These are phyloP conservation scores for Rhodamnia argentea DNA, from an alignment of 345 rosid species.

Conservation along the genomic window DNA sequence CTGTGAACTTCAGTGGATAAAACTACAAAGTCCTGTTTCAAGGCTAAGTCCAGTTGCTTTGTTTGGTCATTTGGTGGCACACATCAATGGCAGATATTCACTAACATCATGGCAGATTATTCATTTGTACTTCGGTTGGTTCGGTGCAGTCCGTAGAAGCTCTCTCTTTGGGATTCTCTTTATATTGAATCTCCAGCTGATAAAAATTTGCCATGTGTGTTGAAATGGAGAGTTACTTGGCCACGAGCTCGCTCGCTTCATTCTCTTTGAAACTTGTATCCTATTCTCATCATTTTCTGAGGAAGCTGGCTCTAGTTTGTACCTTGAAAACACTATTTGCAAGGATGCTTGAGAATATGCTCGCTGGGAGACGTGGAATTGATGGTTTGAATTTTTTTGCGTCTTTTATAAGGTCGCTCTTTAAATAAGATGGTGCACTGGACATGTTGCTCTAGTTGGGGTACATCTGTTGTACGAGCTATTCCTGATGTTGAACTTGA, in stretches of 20 bases:
- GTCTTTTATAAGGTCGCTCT: background rate
- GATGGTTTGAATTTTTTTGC: background rate
- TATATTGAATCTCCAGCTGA: background rate
- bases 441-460: background rate
- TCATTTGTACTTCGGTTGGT: background rate
- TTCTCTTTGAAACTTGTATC: background rate
- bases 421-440: background rate
- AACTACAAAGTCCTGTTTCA: background rate
- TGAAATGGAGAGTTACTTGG: background rate
- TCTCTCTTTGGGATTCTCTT: background rate
- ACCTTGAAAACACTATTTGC: background rate
- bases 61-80: background rate
- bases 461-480: background rate
- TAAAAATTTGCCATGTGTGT: background rate
- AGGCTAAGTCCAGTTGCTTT: background rate
- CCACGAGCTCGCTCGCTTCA: background rate
- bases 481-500: background rate
- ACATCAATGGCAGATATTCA: background rate
- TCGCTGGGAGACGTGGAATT: background rate
- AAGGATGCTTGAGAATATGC: background rate
- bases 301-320: background rate
- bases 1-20: background rate
- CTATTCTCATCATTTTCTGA: background rate
- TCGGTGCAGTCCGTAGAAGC: background rate
- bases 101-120: background rate